phyloP scores from a whole-genome alignment of 495 filamentous ascomycete species.

The Chaetomium tenue region DNA sequence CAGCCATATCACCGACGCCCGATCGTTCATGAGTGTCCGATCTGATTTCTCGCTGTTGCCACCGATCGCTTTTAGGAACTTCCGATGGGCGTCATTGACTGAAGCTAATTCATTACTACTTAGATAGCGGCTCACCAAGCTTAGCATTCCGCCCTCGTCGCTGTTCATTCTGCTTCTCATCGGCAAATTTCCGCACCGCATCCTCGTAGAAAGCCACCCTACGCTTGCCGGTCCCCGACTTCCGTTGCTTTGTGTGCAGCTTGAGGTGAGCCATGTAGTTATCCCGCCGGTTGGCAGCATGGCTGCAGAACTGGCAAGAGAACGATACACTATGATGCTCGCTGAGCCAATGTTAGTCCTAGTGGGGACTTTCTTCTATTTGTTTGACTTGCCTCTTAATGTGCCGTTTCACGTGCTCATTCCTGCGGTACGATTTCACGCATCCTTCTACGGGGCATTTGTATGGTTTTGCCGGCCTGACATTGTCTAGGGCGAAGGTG shows the following conservation, averaged over 20 bases:
- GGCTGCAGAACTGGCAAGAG: not conserved
- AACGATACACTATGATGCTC: not conserved
- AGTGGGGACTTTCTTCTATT: not conserved
- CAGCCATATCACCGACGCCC: no score
- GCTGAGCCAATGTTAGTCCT: not conserved
- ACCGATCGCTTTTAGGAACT: no score
- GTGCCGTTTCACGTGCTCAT: slow-evolving; percentile 4
- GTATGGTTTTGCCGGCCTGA: not conserved
- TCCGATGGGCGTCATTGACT: no score
- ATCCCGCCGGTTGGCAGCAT: slow-evolving; percentile 1
- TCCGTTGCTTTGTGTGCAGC: not conserved
- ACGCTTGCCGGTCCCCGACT: not conserved
- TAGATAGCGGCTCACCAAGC: not conserved
- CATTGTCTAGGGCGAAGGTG: not conserved
- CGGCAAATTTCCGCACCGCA: not conserved
- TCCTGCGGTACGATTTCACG: not conserved
- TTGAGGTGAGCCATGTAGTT: slow-evolving; percentile 5
- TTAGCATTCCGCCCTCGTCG: not conserved
- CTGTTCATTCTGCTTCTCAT: not conserved
- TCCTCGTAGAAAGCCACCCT: not conserved
- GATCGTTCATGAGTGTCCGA: no score
- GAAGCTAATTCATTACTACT: no score
- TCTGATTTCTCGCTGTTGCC: no score
- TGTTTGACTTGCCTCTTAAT: not conserved
- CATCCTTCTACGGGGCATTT: not conserved